Evolutionary conservation across 2,329 filamentous ascomycete genomes (phyloP).

Genomic region (Sordariomycetes sp.): DNA sequence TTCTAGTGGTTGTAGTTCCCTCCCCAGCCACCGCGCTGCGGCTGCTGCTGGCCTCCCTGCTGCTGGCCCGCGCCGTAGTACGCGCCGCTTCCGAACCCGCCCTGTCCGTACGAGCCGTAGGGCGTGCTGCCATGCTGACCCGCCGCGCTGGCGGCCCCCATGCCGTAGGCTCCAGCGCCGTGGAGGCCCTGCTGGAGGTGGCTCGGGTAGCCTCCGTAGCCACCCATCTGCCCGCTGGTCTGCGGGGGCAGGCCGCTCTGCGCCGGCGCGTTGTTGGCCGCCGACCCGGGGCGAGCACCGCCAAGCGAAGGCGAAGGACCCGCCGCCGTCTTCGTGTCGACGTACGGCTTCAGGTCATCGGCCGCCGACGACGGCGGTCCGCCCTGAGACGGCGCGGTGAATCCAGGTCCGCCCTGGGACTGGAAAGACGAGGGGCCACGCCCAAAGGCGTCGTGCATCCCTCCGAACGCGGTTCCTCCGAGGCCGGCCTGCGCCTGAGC

Average conservation of each 20-base stretch:
- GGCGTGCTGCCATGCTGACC: conserved; percentile 32
- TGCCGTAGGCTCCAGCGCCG: conserved; percentile 39
- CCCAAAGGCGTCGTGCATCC: conserved; percentile 40
- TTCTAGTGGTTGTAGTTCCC: conserved; percentile 39
- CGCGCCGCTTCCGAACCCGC: conserved; percentile 27
- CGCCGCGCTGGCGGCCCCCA: conserved; percentile 34
- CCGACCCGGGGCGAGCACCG: conserved; percentile 43
- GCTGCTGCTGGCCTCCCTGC: conserved; percentile 30
- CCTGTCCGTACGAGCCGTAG: conserved; percentile 38
- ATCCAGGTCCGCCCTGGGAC: conserved; percentile 39
- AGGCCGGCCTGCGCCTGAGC: conserved; percentile 39
- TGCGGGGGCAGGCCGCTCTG: conserved; percentile 43
- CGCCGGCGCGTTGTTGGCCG: conserved; percentile 34
- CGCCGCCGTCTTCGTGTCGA: conserved; percentile 37
- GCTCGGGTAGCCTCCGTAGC: conserved; percentile 41
- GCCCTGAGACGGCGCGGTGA: conserved; percentile 34
- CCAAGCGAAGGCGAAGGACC: conserved; percentile 44
- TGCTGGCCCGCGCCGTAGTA: conserved; percentile 28
- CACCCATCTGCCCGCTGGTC: conserved; percentile 39
- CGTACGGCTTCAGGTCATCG: conserved; percentile 47
- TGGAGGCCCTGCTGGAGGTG: conserved; percentile 41
- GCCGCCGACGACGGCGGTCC: conserved; percentile 21
- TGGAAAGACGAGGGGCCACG: conserved; percentile 40
- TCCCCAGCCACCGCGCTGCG: conserved; percentile 42
- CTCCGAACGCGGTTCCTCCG: conserved; percentile 35